These are phyloP conservation scores for Atkinsonella hypoxylon DNA, from an alignment of 2,329 filamentous ascomycete genomes.

Conservation along the genomic window DNA sequence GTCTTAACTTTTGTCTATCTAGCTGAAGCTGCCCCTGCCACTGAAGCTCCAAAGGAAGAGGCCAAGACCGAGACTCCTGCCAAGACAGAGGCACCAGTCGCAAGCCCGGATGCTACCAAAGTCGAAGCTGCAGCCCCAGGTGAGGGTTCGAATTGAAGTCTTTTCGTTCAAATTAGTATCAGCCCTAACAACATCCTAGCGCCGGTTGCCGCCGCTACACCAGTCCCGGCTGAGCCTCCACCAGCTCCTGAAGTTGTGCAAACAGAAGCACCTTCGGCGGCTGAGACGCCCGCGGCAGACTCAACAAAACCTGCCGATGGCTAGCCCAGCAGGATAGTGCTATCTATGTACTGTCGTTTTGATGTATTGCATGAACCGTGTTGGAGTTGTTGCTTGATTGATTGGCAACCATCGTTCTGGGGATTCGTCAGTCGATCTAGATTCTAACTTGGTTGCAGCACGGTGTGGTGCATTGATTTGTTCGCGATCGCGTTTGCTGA, in stretches of 20 bases:
- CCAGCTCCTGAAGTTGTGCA: conserved; percentile 12
- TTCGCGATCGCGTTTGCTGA: conserved; percentile 11
- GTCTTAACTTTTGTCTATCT: background rate
- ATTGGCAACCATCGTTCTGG: conserved; percentile 1
- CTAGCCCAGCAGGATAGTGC: background rate
- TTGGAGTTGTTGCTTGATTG: background rate
- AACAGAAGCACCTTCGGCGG: conserved; percentile 17
- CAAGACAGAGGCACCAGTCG: background rate
- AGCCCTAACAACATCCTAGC: conserved; percentile 2
- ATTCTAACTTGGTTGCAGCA: conserved; percentile 4
- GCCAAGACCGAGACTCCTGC: background rate
- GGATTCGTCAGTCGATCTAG: background rate
- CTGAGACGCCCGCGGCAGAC: conserved; percentile 2
- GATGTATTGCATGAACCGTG: background rate
- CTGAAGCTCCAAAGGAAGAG: conserved; percentile 2
- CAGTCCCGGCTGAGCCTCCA: conserved; percentile 3
- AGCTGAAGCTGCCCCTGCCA: conserved; percentile 16
- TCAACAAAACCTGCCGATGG: background rate
- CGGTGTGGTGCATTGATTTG: conserved; percentile 5
- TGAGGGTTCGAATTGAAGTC: background rate
- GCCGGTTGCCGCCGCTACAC: conserved; percentile 4
- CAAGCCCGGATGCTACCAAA: conserved; percentile 1
- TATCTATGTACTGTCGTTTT: background rate
- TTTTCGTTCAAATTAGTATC: background rate
- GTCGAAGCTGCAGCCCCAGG: conserved; percentile 3